phyloP scores from a whole-genome alignment of 306 rosid species.

The Datisca glomerata region DNA sequence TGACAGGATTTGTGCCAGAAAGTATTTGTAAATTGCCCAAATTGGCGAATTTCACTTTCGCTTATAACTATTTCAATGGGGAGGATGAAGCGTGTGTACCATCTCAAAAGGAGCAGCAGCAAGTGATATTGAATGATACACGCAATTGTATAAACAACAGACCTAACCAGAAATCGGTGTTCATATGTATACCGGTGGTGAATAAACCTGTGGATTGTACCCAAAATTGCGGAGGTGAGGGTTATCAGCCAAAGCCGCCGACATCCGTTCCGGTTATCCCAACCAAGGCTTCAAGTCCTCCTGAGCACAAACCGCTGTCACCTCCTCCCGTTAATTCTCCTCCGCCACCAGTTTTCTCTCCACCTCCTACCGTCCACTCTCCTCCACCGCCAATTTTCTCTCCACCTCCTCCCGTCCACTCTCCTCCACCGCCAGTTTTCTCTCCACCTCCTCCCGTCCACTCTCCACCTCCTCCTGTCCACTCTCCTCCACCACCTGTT shows the following conservation, averaged over 20 bases:
- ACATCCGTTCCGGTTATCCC: slow-evolving; percentile 1
- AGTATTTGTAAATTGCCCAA: slow-evolving; percentile 35
- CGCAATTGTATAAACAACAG: slow-evolving; percentile 48
- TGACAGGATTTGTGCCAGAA: slow-evolving; percentile 47
- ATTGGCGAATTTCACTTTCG: slow-evolving; percentile 44
- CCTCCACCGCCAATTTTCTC: slow-evolving; percentile 4
- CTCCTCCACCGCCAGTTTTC: no score
- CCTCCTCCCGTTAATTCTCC: not conserved
- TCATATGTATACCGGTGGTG: slow-evolving; percentile 29
- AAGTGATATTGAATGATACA: slow-evolving; percentile 20
- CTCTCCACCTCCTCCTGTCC: not conserved
- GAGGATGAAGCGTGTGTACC: slow-evolving; percentile 43
- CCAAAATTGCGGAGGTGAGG: slow-evolving; percentile 39
- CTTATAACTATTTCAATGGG: slow-evolving; percentile 49
- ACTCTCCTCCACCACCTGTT: not conserved
- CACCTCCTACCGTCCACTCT: slow-evolving; percentile 1
- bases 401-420: not conserved
- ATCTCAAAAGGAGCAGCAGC: slow-evolving; percentile 13
- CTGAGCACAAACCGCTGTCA: slow-evolving; percentile 5
- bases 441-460: not conserved
- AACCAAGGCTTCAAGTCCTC: not conserved
- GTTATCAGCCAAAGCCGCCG: slow-evolving; percentile 5
- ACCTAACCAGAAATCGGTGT: slow-evolving; percentile 35
- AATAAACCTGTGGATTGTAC: slow-evolving; percentile 56
- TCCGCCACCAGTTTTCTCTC: slow-evolving; percentile 3